Base-by-base conservation (phyloP, 768 basidiomycete genomes). In the Termitomyces sp. region DNA sequence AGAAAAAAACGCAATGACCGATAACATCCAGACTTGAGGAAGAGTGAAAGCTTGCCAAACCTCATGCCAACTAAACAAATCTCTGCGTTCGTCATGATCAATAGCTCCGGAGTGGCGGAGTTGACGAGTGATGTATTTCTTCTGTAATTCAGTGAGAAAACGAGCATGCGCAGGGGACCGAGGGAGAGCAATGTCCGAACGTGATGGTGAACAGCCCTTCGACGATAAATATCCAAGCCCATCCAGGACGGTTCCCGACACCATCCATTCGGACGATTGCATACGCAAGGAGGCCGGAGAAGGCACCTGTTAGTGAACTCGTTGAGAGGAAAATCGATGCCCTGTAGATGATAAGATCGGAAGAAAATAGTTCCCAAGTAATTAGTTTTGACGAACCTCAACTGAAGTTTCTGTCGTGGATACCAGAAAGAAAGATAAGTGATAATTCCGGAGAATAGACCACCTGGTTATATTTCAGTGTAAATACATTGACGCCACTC, bases 161-260 rank as follows among this genome's bases (percentile, higher is more conserved):
- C 70, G 71, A 3, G 82, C 77, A n/a, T 71, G 68, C 7, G 62
- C 65, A 3, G 82, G 79, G 0, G 76, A 72, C 36, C 67, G 63
- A 22, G 84, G 79, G 45, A 84, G 70, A 36, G 85, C 52, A 62
- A 77, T 71, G 72, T 5, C 87, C 89, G 60, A 86, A 81, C 3
- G 79, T 51, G 53, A 82, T 69, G 0, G 86, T 88, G 68, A 90
- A 82, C 2, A 79, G 68, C 1, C 88, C 88, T 68, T 89, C 82
- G 35, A 86, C 69, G 52, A 85, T 82, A 65, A 86, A 85, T 52
- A 87, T 80, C 86, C 84, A 89, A 13, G 79, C 74, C 87, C 87
- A 89, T 3, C 85, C 86, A 2, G 78, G 75, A 47, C 76, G 76
- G 3, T 76, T 70, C 0, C 77, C 75, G 10, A 79, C 68, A 14